Base-by-base conservation (phyloP, 2,329 filamentous ascomycete species). In the Scopulariopsis brevicaulis region DNA sequence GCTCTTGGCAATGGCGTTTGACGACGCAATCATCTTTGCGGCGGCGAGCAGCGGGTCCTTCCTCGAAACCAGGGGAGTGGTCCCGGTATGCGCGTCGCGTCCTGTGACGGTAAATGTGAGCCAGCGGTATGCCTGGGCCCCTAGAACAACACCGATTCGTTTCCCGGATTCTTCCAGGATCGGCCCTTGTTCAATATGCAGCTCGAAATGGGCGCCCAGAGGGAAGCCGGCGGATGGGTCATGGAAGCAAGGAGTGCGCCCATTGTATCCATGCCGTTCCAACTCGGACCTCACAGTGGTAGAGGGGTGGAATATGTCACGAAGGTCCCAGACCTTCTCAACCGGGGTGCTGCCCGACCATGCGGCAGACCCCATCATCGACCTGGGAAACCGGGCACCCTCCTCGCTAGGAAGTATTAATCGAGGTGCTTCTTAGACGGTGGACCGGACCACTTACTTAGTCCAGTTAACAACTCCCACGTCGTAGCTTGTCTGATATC, bases 101-200 rank as follows among this genome's bases (percentile, higher is more conserved):
- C 69, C 69, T 3, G 60, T 59, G 51, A 70, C 63, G 3, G 18
- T 5, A 15, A 40, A 12, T 1, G 37, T 40, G 28, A 68, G 63
- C 69, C 69, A 70, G 32, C 64, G 63, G 55, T 70, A 70, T 1
- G 64, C 67, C 60, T 71, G 69, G 1, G 64, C 64, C n/a, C 68
- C 68, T 12, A 63, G 61, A 7, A 71, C 69, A 14, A 70, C 68
- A 10, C 69, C 69, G 48, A 71, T 65, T 46, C 62, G 65, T 35
- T 59, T 64, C 0, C 60, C 59, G 1, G 60, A 59, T 8, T 62
- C 60, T 55, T 92, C 84, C 1, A 95, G 77, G 37, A 90, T 81
- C 0, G 89, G 88, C 0, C 89, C 89, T 68, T 95, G 90, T 68
- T 95, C 90, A 57, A 93, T 93, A 66, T 94, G 89, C 11, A 94